Percentiles rank a stretch among this genome's conserved stretches.
Evolutionary conservation across 257 asterid genomes (phyloP).

Genomic region (Lycium ferocissimum): DNA sequence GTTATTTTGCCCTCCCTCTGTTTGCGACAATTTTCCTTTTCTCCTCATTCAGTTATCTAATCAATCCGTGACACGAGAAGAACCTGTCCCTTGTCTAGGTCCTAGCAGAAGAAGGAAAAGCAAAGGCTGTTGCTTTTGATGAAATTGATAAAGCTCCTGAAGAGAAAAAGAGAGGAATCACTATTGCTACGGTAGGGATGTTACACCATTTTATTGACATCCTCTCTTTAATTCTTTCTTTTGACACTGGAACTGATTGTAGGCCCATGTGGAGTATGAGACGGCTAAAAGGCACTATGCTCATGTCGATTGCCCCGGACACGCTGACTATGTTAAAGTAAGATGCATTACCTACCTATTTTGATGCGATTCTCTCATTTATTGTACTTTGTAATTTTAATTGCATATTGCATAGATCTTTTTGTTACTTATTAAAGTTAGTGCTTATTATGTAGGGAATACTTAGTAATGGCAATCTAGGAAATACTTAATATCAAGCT

Average conservation of each 20-base stretch:
- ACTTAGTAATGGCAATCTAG: neutral
- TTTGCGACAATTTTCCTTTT: neutral
- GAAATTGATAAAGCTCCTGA: slow-evolving; percentile 99
- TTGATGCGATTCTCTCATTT: neutral
- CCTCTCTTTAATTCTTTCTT: neutral
- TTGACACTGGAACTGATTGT: slow-evolving; percentile 41
- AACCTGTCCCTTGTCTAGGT: slow-evolving; percentile 51
- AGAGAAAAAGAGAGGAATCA: slow-evolving; percentile 96
- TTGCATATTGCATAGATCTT: neutral
- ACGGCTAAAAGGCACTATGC: slow-evolving; percentile 94
- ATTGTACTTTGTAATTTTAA: neutral
- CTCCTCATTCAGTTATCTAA: slow-evolving; percentile 19
- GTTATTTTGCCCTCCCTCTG: slow-evolving; percentile 5
- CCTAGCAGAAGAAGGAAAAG: slow-evolving; percentile 86
- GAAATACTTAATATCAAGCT: neutral
- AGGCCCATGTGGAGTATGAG: slow-evolving; percentile 98
- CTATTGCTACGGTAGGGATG: slow-evolving; percentile 80
- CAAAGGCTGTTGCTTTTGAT: slow-evolving; percentile 92
- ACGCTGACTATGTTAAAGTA: slow-evolving; percentile 95
- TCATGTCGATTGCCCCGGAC: slow-evolving; percentile 98
- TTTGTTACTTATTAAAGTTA: neutral
- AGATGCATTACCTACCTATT: slow-evolving; percentile 33
- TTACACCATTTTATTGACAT: neutral
- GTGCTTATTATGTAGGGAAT: neutral
- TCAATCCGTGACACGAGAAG: slow-evolving; percentile 22